Evolutionary conservation across 208 protist species (phyloP).

Genomic region (Blechomonas ayalai): DNA sequence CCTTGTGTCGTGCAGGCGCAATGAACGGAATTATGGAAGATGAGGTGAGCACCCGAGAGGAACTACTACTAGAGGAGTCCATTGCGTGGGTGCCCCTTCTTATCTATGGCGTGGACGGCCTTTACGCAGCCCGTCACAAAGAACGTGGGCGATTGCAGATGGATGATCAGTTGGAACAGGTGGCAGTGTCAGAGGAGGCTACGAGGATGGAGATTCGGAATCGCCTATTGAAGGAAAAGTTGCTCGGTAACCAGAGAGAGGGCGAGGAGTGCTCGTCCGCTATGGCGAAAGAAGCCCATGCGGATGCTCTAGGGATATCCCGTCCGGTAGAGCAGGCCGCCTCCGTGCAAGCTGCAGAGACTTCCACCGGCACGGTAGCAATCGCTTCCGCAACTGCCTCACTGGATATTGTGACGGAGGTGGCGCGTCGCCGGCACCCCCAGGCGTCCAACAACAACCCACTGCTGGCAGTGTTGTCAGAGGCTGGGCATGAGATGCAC

Average conservation of each 20-base stretch:
- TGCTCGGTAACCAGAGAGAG: not conserved
- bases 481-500: slow-evolving; percentile 6
- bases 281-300: not conserved
- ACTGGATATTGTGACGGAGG: slow-evolving; percentile 7
- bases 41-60: slow-evolving; percentile 15
- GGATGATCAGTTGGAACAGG: too few species aligned
- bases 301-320: too few species aligned
- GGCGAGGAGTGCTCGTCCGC: not conserved
- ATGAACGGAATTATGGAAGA: slow-evolving; percentile 14
- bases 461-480: slow-evolving; percentile 2
- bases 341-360: not conserved
- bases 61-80: slow-evolving; percentile 33
- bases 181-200: not conserved
- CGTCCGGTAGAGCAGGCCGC: not conserved
- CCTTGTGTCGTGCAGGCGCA: slow-evolving; percentile 9
- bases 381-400: not conserved
- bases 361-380: slow-evolving; percentile 1
- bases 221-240: slow-evolving; percentile 4
- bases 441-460: slow-evolving; percentile 4
- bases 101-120: slow-evolving; percentile 16
- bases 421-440: slow-evolving; percentile 9
- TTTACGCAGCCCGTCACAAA: slow-evolving; percentile 18
- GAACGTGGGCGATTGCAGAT: slow-evolving; percentile 7
- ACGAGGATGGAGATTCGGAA: slow-evolving; percentile 12
- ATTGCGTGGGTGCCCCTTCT: slow-evolving; percentile 29